Percentiles rank a stretch among this genome's conserved stretches.
Evolutionary conservation across 768 basidiomycete genomes (phyloP).

Genomic region (Basidioascus undulatus): DNA sequence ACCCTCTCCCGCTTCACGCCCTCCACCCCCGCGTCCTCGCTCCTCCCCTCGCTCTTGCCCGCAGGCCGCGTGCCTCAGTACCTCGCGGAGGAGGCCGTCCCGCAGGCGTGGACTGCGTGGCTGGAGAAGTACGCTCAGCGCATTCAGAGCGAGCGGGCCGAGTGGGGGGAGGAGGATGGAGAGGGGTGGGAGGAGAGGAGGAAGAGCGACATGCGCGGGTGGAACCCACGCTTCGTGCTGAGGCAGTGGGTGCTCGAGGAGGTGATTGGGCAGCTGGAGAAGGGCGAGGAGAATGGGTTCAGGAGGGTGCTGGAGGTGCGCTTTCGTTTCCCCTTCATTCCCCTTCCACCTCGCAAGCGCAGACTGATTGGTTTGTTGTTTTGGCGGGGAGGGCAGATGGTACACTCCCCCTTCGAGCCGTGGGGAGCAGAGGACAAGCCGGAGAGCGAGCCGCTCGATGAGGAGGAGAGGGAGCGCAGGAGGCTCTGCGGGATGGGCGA

Average conservation of each 20-base stretch:
- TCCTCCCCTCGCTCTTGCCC: slow-evolving; percentile 11
- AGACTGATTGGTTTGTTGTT: background rate
- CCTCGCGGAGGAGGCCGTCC: slow-evolving; percentile 25
- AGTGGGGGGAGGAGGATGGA: slow-evolving; percentile 27
- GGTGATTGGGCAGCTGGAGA: slow-evolving; percentile 51
- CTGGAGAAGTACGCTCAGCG: slow-evolving; percentile 35
- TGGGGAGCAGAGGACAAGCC: slow-evolving; percentile 40
- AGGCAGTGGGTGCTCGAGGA: slow-evolving; percentile 94
- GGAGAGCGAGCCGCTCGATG: slow-evolving; percentile 26
- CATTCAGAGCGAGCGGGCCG: slow-evolving; percentile 28
- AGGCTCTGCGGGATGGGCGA: slow-evolving; percentile 9
- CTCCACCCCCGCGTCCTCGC: slow-evolving; percentile 7
- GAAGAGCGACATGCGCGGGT: slow-evolving; percentile 28
- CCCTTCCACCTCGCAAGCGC: no score
- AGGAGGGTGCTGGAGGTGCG: slow-evolving; percentile 60
- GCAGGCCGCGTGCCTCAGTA: slow-evolving; percentile 1
- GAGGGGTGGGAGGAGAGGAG: slow-evolving; percentile 3
- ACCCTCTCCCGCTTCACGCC: slow-evolving; percentile 39
- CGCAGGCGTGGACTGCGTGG: slow-evolving; percentile 36
- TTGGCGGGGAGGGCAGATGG: slow-evolving; percentile 34
- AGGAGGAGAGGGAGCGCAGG: slow-evolving; percentile 8
- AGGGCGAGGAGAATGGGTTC: slow-evolving; percentile 35
- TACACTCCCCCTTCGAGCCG: slow-evolving; percentile 52
- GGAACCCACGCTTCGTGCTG: slow-evolving; percentile 77
- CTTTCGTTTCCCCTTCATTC: slow-evolving; percentile 5